Conservation (phyloP, 257 asterid species). For the Ophiorrhiza pumila region DNA sequence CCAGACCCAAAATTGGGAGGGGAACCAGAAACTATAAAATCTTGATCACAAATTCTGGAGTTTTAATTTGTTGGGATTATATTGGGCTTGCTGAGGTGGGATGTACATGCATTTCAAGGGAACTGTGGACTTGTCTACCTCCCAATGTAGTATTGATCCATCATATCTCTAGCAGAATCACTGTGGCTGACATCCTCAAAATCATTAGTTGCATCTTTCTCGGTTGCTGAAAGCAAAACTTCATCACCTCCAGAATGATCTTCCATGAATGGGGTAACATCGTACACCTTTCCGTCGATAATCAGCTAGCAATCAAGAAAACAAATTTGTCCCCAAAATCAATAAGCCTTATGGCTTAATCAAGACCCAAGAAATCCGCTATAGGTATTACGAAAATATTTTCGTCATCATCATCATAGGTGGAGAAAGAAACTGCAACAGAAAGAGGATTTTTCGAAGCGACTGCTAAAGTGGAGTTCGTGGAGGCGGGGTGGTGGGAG, state of each 20-base stretch:
- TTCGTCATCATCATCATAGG: too few relatives aligned
- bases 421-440: too few relatives aligned
- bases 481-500: too few relatives aligned
- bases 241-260: constrained; percentile 98
- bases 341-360: too few relatives aligned
- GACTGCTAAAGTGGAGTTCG: too few relatives aligned
- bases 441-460: too few relatives aligned
- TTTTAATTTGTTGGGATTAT: constrained; percentile 56
- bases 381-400: too few relatives aligned
- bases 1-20: constrained; percentile 69
- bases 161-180: constrained; percentile 61
- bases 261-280: constrained; percentile 88
- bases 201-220: constrained; percentile 81
- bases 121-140: constrained; percentile 52
- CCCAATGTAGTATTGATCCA: constrained; percentile 71
- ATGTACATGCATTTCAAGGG: constrained; percentile 53
- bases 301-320: constrained; percentile 96
- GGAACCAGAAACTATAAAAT: constrained; percentile 75
- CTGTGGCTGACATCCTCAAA: constrained; percentile 86
- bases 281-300: constrained; percentile 86
- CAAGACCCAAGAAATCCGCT: too few relatives aligned
- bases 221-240: constrained; percentile 77
- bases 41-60: constrained; percentile 59
- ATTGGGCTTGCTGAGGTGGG: constrained; percentile 37
- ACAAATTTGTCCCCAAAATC: too few relatives aligned